These are phyloP conservation scores for Pseudocercospora crystallina DNA, from an alignment of 2,329 filamentous ascomycete genomes.

Conservation along the genomic window DNA sequence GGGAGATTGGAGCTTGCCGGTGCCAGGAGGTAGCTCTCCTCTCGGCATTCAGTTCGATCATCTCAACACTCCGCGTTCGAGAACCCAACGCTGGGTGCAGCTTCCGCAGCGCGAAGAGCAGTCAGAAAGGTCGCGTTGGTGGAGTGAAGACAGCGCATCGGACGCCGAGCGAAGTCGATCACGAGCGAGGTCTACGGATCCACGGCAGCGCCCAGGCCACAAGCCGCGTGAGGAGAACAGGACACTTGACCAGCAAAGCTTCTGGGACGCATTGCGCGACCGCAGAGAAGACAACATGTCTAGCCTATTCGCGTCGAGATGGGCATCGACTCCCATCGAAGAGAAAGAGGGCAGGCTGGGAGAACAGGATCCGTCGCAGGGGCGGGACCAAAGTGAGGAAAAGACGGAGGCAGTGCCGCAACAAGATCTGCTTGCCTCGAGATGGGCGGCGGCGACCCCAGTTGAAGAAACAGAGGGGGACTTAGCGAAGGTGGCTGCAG, in stretches of 20 bases:
- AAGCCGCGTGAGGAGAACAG: conserved; percentile 45
- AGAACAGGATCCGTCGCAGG: conserved; percentile 1
- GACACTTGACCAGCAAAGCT: conserved; percentile 52
- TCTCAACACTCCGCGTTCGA: conserved; percentile 31
- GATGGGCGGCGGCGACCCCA: conserved; percentile 26
- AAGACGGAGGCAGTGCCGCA: conserved; percentile 11
- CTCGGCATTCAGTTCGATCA: conserved; percentile 19
- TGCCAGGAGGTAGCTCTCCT: conserved; percentile 14
- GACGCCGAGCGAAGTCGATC: conserved; percentile 44
- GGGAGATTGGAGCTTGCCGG: conserved; percentile 23
- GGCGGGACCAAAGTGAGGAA: conserved; percentile 2
- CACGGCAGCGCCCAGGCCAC: conserved; percentile 30
- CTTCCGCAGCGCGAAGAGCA: conserved; percentile 28
- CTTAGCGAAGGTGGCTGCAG: background rate
- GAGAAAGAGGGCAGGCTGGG: conserved; percentile 7
- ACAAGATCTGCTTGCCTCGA: conserved; percentile 25
- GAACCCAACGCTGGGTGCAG: conserved; percentile 35
- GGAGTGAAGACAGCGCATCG: conserved; percentile 69
- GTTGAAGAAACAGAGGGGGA: conserved; percentile 13
- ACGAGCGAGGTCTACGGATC: conserved; percentile 10
- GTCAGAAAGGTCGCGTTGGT: conserved; percentile 63
- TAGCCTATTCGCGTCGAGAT: conserved; percentile 33
- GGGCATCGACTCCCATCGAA: conserved; percentile 29
- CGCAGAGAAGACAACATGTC: conserved; percentile 38
- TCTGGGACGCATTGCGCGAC: conserved; percentile 46